Conservation (phyloP, 768 basidiomycete genomes). For the Cyathus striatus region DNA sequence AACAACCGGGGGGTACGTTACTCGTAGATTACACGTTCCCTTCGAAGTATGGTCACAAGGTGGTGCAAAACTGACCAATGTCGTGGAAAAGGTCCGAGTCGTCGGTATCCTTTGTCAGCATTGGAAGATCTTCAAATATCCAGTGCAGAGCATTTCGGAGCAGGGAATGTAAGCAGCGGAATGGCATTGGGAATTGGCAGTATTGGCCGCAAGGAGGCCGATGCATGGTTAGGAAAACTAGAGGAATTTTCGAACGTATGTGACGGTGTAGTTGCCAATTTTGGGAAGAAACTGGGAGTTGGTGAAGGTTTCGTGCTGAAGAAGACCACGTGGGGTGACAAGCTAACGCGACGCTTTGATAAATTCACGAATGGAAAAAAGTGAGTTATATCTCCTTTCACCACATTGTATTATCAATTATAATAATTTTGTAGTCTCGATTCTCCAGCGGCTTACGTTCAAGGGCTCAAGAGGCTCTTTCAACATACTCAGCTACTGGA, state of each 20-base stretch:
- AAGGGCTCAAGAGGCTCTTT: slow-evolving; percentile 72
- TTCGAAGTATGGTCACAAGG: slow-evolving; percentile 90
- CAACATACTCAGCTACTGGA: slow-evolving; percentile 74
- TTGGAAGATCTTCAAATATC: slow-evolving; percentile 72
- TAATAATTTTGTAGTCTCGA: slow-evolving; percentile 59
- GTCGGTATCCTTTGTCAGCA: slow-evolving; percentile 76
- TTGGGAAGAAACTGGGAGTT: slow-evolving; percentile 84
- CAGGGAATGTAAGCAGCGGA: slow-evolving; percentile 73
- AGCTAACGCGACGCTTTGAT: slow-evolving; percentile 70
- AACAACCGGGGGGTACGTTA: slow-evolving; percentile 82
- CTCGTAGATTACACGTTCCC: slow-evolving; percentile 81
- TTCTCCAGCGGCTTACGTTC: slow-evolving; percentile 81
- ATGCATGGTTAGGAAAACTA: slow-evolving; percentile 70
- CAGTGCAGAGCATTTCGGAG: slow-evolving; percentile 73
- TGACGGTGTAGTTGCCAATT: slow-evolving; percentile 73
- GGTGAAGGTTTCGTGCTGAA: slow-evolving; percentile 84
- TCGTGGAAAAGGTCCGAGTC: slow-evolving; percentile 83
- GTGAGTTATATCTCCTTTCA: slow-evolving; percentile 33
- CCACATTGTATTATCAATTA: slow-evolving; percentile 10
- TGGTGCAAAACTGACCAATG: slow-evolving; percentile 76
- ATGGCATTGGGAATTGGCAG: slow-evolving; percentile 72
- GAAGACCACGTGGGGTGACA: slow-evolving; percentile 77
- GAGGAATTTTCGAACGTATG: slow-evolving; percentile 79
- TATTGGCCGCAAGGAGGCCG: slow-evolving; percentile 72
- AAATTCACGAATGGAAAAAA: slow-evolving; percentile 89